Conservation (phyloP, 176 grass and related monocot species). For the Luzula sylvatica region DNA sequence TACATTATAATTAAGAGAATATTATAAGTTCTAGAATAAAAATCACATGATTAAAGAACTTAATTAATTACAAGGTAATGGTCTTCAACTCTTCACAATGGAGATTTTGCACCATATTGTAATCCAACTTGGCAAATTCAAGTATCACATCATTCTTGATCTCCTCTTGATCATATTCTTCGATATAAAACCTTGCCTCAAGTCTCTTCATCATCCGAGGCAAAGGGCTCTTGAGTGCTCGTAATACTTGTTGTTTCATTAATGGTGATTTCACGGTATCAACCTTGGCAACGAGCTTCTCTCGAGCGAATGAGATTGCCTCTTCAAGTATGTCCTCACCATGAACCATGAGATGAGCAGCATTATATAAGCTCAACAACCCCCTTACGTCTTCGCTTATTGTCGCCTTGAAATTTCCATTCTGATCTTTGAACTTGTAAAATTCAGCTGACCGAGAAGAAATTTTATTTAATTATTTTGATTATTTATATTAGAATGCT, state of each 20-base stretch:
- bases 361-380: conserved; percentile 29
- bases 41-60: too few species aligned
- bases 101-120: conserved; percentile 26
- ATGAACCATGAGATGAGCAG: conserved; percentile 10
- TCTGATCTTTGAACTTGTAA: conserved; percentile 25
- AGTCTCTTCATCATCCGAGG: conserved; percentile 25
- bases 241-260: conserved; percentile 10
- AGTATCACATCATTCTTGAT: conserved; percentile 2
- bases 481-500: too few species aligned
- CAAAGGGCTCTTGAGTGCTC: conserved; percentile 18
- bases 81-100: conserved; percentile 25
- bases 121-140: conserved; percentile 31
- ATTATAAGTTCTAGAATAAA: neutral
- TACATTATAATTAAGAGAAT: neutral
- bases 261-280: neutral
- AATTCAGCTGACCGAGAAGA: conserved; percentile 38
- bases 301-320: conserved; percentile 5
- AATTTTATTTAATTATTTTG: too few species aligned
- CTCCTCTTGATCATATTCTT: conserved; percentile 16
- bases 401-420: neutral
- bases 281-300: neutral
- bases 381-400: neutral
- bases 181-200: conserved; percentile 21
- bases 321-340: conserved; percentile 26
- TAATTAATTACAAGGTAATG: conserved; percentile 18